Percentiles rank a stretch among this genome's conserved stretches.
Conservation (phyloP, 805 yeast species). For the Candida namnaoensis region DNA sequence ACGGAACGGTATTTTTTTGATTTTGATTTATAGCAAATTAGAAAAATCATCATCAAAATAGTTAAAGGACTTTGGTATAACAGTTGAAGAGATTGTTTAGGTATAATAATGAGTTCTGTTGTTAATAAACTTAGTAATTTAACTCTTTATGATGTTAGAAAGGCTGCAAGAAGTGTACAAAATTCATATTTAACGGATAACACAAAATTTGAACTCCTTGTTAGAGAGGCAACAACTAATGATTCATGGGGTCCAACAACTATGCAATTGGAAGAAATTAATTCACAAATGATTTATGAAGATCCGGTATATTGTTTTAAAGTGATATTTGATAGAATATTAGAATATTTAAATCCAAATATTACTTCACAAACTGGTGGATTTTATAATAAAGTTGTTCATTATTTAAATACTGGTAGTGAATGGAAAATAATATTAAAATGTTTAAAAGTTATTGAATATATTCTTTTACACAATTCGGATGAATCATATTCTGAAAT, state of each 20-base stretch:
- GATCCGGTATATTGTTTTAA: constrained; percentile 20
- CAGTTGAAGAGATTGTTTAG: too few relatives aligned
- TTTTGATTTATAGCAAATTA: too few relatives aligned
- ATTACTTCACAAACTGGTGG: not conserved
- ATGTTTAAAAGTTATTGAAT: constrained; percentile 25
- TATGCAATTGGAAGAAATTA: constrained; percentile 28
- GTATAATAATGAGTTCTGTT: constrained; percentile 18
- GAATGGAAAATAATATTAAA: constrained; percentile 32
- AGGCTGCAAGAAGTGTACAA: constrained; percentile 30
- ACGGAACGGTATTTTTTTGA: too few relatives aligned
- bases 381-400: constrained; percentile 8
- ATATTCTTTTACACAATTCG: constrained; percentile 21
- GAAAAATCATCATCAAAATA: too few relatives aligned
- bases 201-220: constrained; percentile 24
- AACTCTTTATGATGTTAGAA: constrained; percentile 29
- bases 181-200: constrained; percentile 27
- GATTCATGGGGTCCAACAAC: constrained; percentile 47
- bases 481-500: constrained; percentile 14
- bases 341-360: constrained; percentile 3
- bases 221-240: constrained; percentile 38
- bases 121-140: constrained; percentile 23
- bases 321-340: constrained; percentile 22
- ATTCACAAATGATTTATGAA: constrained; percentile 4
- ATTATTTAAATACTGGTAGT: constrained; percentile 28
- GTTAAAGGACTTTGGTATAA: too few relatives aligned